Evolutionary conservation across 2,329 filamentous ascomycete species (phyloP), one percentile per base, ranked within the genome.

Genomic region (Madurella fahalii): DNA sequence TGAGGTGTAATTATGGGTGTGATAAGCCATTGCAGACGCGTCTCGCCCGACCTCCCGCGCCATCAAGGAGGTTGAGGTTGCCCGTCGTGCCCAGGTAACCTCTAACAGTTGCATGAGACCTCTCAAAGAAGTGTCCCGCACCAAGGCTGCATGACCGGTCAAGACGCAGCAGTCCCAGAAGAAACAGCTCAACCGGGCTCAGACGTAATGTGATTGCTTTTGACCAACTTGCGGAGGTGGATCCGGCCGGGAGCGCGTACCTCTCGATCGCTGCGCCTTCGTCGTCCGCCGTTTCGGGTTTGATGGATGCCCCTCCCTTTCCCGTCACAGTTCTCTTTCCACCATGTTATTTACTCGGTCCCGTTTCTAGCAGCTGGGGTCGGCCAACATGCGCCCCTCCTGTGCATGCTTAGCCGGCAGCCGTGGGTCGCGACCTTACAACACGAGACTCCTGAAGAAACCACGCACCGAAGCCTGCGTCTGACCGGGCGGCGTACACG

Each of bases 11-110:
- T 31, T 11, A 51, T 44, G 40, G 37, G 39, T 50, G 47, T 58
- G 58, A 58, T 57, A 58, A 54, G 59, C 50, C 48, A 44, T 46
- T 50, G 15, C 15, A 31, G 47, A 20, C 39, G 53, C 42, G 41
- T 15, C 32, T n/a, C n/a, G n/a, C n/a, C 40, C 25, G 46, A 39
- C 53, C 57, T 18, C 39, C 37, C 42, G 52, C 45, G 56, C 54
- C 52, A 59, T 49, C 13, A n/a, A 43, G n/a, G 32, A 16, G 16
- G 15, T 44, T 18, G 48, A 39, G 31, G 34, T 44, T 32, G 18
- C 25, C 7, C 25, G 25, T 25, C 25, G 25, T 25, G 7, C 25
- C 25, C 25, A 25, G 25, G 25, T 25, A 25, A 25, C 7, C 25
- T 25, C 25, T 25, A 25, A 25, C 25, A 25, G 25, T 25, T 25